These are phyloP conservation scores for Xylaria digitata DNA, from an alignment of 2,329 filamentous ascomycete genomes.

Conservation along the genomic window DNA sequence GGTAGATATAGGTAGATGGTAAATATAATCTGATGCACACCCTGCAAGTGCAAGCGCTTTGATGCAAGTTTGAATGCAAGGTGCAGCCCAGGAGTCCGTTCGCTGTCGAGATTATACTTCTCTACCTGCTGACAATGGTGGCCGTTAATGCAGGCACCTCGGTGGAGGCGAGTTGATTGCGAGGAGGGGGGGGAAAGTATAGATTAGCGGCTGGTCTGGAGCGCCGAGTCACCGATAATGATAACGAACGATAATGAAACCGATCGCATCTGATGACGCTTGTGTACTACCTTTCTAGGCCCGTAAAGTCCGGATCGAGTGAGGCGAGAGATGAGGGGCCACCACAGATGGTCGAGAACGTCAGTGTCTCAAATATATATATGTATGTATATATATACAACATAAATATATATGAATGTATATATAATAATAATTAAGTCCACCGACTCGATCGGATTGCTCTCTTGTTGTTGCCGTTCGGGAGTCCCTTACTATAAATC, in stretches of 20 bases:
- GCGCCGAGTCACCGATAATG: conserved; percentile 13
- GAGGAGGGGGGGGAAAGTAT: background rate
- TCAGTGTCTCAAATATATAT: conserved; percentile 15
- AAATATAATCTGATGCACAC: conserved; percentile 12
- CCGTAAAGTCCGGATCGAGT: conserved; percentile 21
- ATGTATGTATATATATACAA: too few relatives aligned
- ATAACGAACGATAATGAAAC: conserved; percentile 18
- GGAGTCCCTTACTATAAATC: conserved; percentile 17
- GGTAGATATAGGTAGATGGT: background rate
- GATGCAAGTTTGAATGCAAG: conserved; percentile 30
- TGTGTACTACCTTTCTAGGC: background rate
- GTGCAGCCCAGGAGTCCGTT: conserved; percentile 12
- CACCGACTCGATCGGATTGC: conserved; percentile 1
- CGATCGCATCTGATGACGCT: conserved; percentile 24
- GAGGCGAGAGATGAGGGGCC: background rate
- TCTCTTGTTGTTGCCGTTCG: background rate
- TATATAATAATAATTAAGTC: conserved; percentile 3
- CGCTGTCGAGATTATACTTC: conserved; percentile 24
- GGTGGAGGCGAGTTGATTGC: conserved; percentile 19
- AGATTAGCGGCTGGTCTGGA: conserved; percentile 33
- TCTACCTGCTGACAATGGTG: conserved; percentile 28
- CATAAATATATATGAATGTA: background rate
- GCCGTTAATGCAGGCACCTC: conserved; percentile 19
- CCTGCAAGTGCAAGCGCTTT: conserved; percentile 24
- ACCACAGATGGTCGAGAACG: background rate